Percentiles rank a stretch among this genome's conserved stretches.
These are phyloP conservation scores for Pharnaceum exiguum DNA, from an alignment of 148 eudicot genomes.

Conservation along the genomic window DNA sequence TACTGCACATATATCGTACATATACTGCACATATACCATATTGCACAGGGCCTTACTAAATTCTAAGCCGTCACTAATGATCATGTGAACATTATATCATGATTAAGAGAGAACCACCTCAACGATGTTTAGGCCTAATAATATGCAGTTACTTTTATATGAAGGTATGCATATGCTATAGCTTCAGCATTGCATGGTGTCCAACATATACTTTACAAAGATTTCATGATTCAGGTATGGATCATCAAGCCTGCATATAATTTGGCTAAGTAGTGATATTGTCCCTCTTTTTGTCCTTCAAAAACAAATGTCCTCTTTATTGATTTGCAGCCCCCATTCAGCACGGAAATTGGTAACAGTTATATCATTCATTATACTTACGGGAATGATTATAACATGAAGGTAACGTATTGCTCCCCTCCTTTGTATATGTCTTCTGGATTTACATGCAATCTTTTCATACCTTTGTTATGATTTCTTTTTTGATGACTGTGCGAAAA, in stretches of 20 bases:
- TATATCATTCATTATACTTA: slow-evolving; percentile 47
- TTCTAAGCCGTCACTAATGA: too few species aligned
- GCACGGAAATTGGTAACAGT: slow-evolving; percentile 22
- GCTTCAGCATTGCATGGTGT: slow-evolving; percentile 50
- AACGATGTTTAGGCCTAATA: background rate
- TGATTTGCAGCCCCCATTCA: slow-evolving; percentile 50
- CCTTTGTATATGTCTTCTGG: too few species aligned
- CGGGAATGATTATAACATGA: slow-evolving; percentile 39
- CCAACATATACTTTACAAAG: slow-evolving; percentile 33
- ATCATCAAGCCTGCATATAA: background rate
- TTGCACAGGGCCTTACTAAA: too few species aligned
- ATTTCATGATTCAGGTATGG: slow-evolving; percentile 46
- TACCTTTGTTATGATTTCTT: background rate
- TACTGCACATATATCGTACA: too few species aligned
- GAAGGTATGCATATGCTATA: slow-evolving; percentile 49
- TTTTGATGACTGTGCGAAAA: background rate
- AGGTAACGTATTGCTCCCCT: slow-evolving; percentile 17
- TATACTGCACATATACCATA: too few species aligned
- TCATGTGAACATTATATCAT: too few species aligned
- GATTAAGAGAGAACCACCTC: too few species aligned
- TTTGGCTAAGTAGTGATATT: background rate
- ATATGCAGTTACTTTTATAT: background rate
- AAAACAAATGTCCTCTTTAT: background rate
- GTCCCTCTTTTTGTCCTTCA: background rate
- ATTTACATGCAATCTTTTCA: too few species aligned